Base-by-base conservation (phyloP, 495 filamentous ascomycete genomes). In the Cercophora scortea region DNA sequence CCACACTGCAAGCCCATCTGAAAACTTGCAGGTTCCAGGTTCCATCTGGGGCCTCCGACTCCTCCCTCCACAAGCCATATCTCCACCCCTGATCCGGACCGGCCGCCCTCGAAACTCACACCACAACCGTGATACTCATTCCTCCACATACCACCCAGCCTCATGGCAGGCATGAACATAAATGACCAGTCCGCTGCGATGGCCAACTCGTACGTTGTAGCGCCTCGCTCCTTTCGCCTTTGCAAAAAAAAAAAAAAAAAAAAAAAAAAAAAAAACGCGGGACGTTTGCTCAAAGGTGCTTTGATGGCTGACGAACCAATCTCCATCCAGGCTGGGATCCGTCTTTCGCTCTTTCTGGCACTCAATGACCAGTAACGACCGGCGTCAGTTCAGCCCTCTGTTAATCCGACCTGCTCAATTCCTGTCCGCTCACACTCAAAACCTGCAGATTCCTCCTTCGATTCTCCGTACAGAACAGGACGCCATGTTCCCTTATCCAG, bases 401-500 rank as follows among this genome's bases (percentile, higher is more conserved):
- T 42, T 62, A 61, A 25, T n/a, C 12, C 33, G 18, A 36, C 42
- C 19, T 13, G 25, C 25, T 18, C 32, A 46, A 18, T 12, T 34
- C 32, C 44, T 34, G 45, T 46, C 45, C 48, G 17, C 32, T 77
- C 62, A 68, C 80, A 13, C 18, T 3, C 3, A 50, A 42, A 10
- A 15, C n/a, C 33, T 64, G 77, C 83, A 78, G 86, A 93, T 81
- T 87, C 90, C 50, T 80, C 79, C 56, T 86, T 82, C 70, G 87
- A 95, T 69, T 93, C 89, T 47, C 88, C 93, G 32, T 89, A 94
- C 70, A 82, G 88, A 60, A 86, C 84, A 35, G 87, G 87, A 40
- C 80, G 79, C 65, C 88, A 92, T 66, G 85, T 90, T 53, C 89
- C 87, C 51, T 79, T 93, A 51, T 79, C 80, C 57, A 80, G 70